phyloP scores from a whole-genome alignment of 2,329 filamentous ascomycete genomes.

The Talaromyces sp. region DNA sequence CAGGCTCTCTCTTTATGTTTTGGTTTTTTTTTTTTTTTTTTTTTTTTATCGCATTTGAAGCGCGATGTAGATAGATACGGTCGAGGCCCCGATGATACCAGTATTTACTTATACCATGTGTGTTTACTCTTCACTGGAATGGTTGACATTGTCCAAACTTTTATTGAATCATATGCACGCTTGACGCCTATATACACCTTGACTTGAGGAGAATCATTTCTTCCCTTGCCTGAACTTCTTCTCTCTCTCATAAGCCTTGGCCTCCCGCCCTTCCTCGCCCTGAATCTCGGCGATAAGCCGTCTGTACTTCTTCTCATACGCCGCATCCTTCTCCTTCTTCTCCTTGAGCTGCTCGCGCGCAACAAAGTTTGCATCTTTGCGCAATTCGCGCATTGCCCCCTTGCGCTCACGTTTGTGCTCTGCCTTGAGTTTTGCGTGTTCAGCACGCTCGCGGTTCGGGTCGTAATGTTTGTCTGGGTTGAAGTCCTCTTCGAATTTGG shows the following conservation, averaged over 20 bases:
- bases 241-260: constrained; percentile 85
- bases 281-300: constrained; percentile 91
- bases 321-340: constrained; percentile 89
- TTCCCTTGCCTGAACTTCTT: constrained; percentile 69
- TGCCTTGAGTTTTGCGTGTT: constrained; percentile 75
- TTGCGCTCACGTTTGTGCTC: constrained; percentile 96
- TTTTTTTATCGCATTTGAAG: not conserved
- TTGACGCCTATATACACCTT: not conserved
- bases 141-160: constrained; percentile 2
- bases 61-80: not conserved
- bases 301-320: constrained; percentile 96
- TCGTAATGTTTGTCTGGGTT: constrained; percentile 97
- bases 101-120: not conserved
- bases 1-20: not conserved
- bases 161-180: not conserved
- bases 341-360: constrained; percentile 81
- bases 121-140: not conserved
- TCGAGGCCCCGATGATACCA: not conserved
- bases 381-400: constrained; percentile 86
- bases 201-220: constrained; percentile 33
- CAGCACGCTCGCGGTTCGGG: constrained; percentile 82
- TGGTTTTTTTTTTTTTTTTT: not conserved
- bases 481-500: constrained; percentile 94
- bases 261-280: constrained; percentile 80
- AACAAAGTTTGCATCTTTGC: constrained; percentile 93